Evolutionary conservation across 2,329 filamentous ascomycete species (phyloP).

Genomic region (Ophiostoma quercus): DNA sequence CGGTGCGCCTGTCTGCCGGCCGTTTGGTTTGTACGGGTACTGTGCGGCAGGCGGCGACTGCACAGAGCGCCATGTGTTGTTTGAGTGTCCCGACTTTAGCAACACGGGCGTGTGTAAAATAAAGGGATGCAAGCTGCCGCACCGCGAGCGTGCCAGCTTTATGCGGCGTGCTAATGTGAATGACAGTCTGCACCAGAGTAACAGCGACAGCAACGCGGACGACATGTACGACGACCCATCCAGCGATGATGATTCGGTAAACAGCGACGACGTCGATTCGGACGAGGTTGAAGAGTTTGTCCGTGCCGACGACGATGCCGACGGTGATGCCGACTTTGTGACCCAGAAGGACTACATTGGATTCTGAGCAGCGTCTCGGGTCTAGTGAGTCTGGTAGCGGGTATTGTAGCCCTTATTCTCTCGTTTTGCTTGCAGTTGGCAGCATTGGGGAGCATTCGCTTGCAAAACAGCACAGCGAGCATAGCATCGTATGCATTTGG

Average conservation of each 20-base stretch:
- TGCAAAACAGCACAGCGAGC: background rate
- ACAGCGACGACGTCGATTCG: conserved; percentile 75
- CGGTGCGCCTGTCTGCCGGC: conserved; percentile 71
- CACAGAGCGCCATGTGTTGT: conserved; percentile 74
- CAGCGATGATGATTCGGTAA: conserved; percentile 72
- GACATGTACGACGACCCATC: conserved; percentile 64
- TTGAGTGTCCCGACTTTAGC: conserved; percentile 92
- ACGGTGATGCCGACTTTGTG: conserved; percentile 48
- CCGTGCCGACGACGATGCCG: conserved; percentile 47
- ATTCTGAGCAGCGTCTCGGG: conserved; percentile 34
- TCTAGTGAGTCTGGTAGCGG: background rate
- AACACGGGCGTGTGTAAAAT: conserved; percentile 80
- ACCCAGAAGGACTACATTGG: conserved; percentile 56
- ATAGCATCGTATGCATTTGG: background rate
- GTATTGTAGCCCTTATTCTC: conserved; percentile 1
- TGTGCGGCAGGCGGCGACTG: conserved; percentile 78
- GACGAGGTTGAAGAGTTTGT: conserved; percentile 66
- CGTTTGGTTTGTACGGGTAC: conserved; percentile 82
- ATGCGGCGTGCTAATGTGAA: conserved; percentile 62
- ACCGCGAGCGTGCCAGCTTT: conserved; percentile 80
- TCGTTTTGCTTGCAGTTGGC: background rate
- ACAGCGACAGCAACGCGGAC: conserved; percentile 36
- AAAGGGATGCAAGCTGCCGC: conserved; percentile 76
- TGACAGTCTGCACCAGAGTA: conserved; percentile 31
- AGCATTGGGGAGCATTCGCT: background rate